phyloP scores from a whole-genome alignment of 2,329 filamentous ascomycete species.

The Lachnellula subtilissima region DNA sequence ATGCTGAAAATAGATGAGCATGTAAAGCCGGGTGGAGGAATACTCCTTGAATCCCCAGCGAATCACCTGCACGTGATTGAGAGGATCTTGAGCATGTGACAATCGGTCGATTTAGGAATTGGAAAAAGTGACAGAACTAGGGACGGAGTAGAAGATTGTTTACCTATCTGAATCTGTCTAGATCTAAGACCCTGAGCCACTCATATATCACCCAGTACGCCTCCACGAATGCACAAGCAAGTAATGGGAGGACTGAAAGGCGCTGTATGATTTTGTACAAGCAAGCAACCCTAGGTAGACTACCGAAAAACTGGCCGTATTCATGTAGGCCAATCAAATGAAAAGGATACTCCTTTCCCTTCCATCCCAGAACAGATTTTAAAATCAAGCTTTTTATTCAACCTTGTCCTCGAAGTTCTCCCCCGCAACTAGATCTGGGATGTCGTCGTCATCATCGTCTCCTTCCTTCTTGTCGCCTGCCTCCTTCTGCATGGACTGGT shows the following conservation, averaged over 20 bases:
- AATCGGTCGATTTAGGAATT: no score
- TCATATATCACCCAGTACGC: background rate
- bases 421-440: constrained; percentile 92
- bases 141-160: no score
- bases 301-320: constrained; percentile 24
- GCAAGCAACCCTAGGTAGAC: constrained; percentile 26
- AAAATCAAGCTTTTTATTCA: constrained; percentile 27
- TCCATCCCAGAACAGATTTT: background rate
- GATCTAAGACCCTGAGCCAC: no score
- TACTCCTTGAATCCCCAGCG: no score
- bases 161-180: no score
- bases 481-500: constrained; percentile 98
- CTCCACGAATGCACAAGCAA: background rate
- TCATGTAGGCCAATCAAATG: constrained; percentile 21
- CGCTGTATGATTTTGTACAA: constrained; percentile 32
- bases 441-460: constrained; percentile 78
- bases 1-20: no score
- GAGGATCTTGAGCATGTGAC: no score
- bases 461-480: constrained; percentile 73
- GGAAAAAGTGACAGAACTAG: no score
- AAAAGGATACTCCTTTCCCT: constrained; percentile 12
- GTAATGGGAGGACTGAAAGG: constrained; percentile 15
- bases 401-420: constrained; percentile 97
- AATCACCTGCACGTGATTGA: no score
- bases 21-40: no score